Percentiles rank a stretch among this genome's conserved stretches.
Evolutionary conservation across 371 early-diverging fungal species (phyloP).

Genomic region (Zychaea mexicana): DNA sequence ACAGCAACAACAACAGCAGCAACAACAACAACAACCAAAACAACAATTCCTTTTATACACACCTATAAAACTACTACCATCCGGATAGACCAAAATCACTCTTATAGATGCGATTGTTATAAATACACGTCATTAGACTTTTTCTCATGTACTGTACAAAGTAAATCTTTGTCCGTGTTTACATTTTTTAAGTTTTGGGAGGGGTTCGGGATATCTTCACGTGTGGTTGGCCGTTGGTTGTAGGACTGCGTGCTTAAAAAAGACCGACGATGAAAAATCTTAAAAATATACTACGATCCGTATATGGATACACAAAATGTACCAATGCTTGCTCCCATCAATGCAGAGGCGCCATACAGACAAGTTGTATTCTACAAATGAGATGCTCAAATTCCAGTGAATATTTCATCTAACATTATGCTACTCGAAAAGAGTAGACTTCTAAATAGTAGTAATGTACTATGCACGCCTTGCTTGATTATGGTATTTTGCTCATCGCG

Average conservation of each 20-base stretch:
- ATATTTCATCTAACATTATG: no score
- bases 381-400: no score
- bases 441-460: neutral
- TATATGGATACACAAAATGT: no score
- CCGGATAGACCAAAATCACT: neutral
- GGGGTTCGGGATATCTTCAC: neutral
- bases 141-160: neutral
- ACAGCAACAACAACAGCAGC: neutral
- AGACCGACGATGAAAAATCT: neutral
- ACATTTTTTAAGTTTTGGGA: neutral
- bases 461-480: no score
- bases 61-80: neutral
- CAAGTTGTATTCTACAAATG: no score
- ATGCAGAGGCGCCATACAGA: no score
- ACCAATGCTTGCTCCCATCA: no score
- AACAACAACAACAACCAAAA: neutral
- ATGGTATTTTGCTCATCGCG: no score
- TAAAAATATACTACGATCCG: neutral
- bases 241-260: neutral
- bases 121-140: slow-evolving; percentile 5
- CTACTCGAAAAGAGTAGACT: no score
- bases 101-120: slow-evolving; percentile 1
- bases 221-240: no score
- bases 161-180: neutral
- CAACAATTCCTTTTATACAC: neutral